Conservation (phyloP, 129 eudicot genomes). For the Mikania micrantha region DNA sequence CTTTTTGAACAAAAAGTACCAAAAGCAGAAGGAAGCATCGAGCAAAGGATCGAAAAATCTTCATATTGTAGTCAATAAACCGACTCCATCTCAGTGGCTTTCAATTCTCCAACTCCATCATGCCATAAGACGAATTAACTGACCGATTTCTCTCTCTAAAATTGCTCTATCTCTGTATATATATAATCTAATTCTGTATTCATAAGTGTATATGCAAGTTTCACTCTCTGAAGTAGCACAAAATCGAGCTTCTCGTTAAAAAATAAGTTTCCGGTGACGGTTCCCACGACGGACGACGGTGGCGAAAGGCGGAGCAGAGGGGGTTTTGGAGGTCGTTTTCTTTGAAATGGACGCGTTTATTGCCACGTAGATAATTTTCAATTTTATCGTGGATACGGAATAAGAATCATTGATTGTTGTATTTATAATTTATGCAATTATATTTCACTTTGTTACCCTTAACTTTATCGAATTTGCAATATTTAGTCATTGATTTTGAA, state of each 20-base stretch:
- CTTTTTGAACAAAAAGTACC: conserved; percentile 26
- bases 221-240: not conserved
- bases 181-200: not conserved
- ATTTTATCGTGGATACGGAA: not conserved
- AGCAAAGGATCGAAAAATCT: conserved; percentile 13
- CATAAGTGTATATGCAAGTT: not conserved
- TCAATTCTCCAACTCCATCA: conserved; percentile 18
- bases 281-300: conserved; percentile 9
- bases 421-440: not conserved
- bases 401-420: not conserved
- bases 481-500: not conserved
- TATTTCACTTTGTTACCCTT: not conserved
- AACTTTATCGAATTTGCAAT: not conserved
- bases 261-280: not conserved
- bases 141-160: conserved; percentile 3
- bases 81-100: not conserved
- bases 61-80: conserved; percentile 22
- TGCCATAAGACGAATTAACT: conserved; percentile 26
- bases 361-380: conserved; percentile 7
- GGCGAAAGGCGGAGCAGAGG: conserved; percentile 4
- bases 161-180: not conserved
- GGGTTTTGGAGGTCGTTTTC: not conserved
- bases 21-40: conserved; percentile 21
- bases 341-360: conserved; percentile 19
- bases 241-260: not conserved